Percentiles rank a stretch among this genome's conserved stretches.
These are phyloP conservation scores for Aspergillus novofumigatus DNA, from an alignment of 2,329 filamentous ascomycete species.

Conservation along the genomic window DNA sequence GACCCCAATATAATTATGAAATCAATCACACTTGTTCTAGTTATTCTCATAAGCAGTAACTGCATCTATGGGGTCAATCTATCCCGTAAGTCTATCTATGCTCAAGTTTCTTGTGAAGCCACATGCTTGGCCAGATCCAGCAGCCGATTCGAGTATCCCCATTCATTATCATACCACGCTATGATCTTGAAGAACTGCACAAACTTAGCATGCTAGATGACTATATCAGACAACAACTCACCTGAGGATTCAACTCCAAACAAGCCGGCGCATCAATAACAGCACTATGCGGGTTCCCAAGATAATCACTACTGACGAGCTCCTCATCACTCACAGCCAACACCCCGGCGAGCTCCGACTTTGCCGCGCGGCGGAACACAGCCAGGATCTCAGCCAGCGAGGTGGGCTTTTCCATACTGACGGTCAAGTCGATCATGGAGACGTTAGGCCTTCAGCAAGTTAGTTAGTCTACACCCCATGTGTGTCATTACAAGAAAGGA, in stretches of 20 bases:
- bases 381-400: conserved; percentile 22
- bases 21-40: too few relatives aligned
- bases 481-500: not conserved
- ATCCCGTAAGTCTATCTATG: not conserved
- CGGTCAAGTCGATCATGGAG: conserved; percentile 88
- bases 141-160: conserved; percentile 88
- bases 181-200: conserved; percentile 91
- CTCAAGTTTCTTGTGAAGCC: conserved; percentile 12
- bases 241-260: conserved; percentile 69
- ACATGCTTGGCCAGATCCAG: conserved; percentile 55
- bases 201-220: conserved; percentile 20
- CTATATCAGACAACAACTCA: not conserved
- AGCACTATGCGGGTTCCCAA: conserved; percentile 79
- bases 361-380: conserved; percentile 38
- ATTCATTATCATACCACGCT: conserved; percentile 95
- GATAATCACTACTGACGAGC: conserved; percentile 80
- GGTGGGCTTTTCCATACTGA: conserved; percentile 75
- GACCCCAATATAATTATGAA: too few relatives aligned
- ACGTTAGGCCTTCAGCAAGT: conserved; percentile 72
- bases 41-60: too few relatives aligned
- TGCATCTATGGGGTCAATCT: too few relatives aligned
- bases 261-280: conserved; percentile 94
- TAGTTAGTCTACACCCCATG: too few relatives aligned
- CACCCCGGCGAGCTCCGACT: conserved; percentile 53
- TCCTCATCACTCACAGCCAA: conserved; percentile 88